Evolutionary conservation across 352 stramenopile genomes (phyloP).

Genomic region (Phytopythium oedochilum): DNA sequence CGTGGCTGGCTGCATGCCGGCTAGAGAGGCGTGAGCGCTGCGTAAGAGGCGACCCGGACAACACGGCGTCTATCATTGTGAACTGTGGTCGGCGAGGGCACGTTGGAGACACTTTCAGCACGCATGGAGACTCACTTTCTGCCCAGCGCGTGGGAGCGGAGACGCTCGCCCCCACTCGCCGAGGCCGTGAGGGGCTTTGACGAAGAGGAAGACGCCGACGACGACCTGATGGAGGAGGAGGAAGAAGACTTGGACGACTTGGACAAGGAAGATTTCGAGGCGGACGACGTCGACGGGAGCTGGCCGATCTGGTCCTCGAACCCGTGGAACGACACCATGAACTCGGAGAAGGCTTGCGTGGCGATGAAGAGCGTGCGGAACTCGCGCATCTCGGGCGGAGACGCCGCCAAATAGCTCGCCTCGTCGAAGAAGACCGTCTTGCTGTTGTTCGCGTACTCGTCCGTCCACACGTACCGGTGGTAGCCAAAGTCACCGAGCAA

Average conservation of each 20-base stretch:
- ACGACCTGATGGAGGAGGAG: neutral
- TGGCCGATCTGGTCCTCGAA: slow-evolving; percentile 61
- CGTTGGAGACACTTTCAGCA: no score
- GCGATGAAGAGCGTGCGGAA: slow-evolving; percentile 84
- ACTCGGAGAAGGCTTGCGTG: slow-evolving; percentile 84
- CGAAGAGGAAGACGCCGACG: neutral
- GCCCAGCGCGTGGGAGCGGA: neutral
- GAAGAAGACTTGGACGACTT: slow-evolving; percentile 8
- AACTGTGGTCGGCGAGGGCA: no score
- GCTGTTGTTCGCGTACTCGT: slow-evolving; percentile 74
- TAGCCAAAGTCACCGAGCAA: slow-evolving; percentile 85
- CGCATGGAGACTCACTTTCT: no score
- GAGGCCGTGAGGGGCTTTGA: neutral
- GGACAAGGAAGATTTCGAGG: slow-evolving; percentile 10
- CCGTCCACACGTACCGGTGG: slow-evolving; percentile 79
- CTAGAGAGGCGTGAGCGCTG: no score
- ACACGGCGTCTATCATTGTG: no score
- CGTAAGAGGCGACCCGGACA: no score
- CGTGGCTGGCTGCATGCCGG: no score
- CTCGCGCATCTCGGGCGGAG: slow-evolving; percentile 63
- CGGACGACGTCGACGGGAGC: slow-evolving; percentile 8
- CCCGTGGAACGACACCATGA: slow-evolving; percentile 74
- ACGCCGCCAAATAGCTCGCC: slow-evolving; percentile 78
- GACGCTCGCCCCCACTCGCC: neutral
- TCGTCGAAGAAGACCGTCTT: slow-evolving; percentile 85